Evolutionary conservation across 345 rosid species (phyloP).

Genomic region (Moringa oleifera): DNA sequence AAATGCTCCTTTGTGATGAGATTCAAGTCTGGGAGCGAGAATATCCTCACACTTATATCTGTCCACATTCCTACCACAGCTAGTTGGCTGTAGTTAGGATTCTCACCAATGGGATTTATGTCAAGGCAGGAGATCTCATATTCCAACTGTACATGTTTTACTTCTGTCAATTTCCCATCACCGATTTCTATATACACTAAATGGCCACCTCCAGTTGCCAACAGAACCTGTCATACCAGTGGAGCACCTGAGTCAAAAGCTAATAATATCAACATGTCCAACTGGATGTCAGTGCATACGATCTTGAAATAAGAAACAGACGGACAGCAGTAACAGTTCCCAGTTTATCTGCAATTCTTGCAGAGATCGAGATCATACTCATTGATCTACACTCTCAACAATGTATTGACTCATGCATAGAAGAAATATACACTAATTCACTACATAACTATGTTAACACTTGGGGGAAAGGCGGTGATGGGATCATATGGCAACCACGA

Average conservation of each 20-base stretch:
- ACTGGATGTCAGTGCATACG: not conserved
- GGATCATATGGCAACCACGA: too few species aligned
- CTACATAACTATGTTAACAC: too few species aligned
- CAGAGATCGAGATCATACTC: too few species aligned
- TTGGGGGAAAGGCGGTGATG: too few species aligned
- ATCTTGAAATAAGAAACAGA: too few species aligned
- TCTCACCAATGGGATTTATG: conserved; percentile 82
- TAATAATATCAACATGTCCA: not conserved
- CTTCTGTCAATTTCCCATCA: conserved; percentile 64
- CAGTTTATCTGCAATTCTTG: too few species aligned
- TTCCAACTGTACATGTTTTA: conserved; percentile 67
- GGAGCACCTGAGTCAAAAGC: not conserved
- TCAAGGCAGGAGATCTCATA: conserved; percentile 93
- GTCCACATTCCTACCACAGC: conserved; percentile 99
- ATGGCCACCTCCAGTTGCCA: conserved; percentile 97
- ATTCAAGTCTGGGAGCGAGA: conserved; percentile 76
- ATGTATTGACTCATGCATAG: too few species aligned
- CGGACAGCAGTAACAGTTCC: too few species aligned
- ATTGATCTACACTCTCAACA: too few species aligned
- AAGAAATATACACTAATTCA: too few species aligned
- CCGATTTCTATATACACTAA: conserved; percentile 91
- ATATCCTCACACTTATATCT: conserved; percentile 77
- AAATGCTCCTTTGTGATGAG: conserved; percentile 74
- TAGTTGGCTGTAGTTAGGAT: conserved; percentile 64
- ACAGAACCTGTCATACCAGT: conserved; percentile 51